Base-by-base conservation (phyloP, 208 protist genomes). In the Zelonia costaricensis region DNA sequence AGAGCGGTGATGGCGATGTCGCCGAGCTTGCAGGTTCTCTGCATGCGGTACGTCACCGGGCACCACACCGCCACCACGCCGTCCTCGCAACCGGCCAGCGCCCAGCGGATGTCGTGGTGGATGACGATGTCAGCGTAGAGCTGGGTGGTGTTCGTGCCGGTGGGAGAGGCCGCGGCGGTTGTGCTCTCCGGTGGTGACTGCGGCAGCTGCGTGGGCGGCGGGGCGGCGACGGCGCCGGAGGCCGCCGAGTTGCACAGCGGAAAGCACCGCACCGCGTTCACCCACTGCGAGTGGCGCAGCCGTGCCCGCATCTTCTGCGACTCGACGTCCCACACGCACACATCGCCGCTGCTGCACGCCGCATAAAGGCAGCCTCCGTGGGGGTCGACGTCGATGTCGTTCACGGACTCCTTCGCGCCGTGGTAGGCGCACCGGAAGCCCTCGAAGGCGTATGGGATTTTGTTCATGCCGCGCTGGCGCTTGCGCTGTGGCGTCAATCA, bases 231-330 rank as follows among this genome's bases (percentile, higher is more conserved):
- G 7, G 55, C 18, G 20, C 25, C 43, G 3, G 65, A 58, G 8
- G 65, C 65, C 0, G 65, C 46, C 7, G 65, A 72, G 65, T 65
- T 65, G 22, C 28, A 23, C 18, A 65, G 47, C 9, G 79, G 79
- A 40, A 76, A 85, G 49, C 79, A 81, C 3, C 76, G 74, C 4
- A 79, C 66, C 3, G 70, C 63, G 62, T 85, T 85, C 22, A 82
- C 75, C 67, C 79, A 78, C 10, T 62, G 44, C 12, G 59, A 40
- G 44, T 75, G 74, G 2, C 70, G 38, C 25, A 85, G 39, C 20
- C 61, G 53, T n/a, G 71, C 74, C 6, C 61, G n/a, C 3, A 74
- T 61, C 22, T 69, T 46, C 36, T 60, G 66, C 10, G 63, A 62
- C 3, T 35, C 38, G 0, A 82, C 60, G 27, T 82, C 54, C 76